Evolutionary conservation across 116 monocot species (phyloP), one percentile per base, ranked within the genome.

Genomic region (Iris pallida): DNA sequence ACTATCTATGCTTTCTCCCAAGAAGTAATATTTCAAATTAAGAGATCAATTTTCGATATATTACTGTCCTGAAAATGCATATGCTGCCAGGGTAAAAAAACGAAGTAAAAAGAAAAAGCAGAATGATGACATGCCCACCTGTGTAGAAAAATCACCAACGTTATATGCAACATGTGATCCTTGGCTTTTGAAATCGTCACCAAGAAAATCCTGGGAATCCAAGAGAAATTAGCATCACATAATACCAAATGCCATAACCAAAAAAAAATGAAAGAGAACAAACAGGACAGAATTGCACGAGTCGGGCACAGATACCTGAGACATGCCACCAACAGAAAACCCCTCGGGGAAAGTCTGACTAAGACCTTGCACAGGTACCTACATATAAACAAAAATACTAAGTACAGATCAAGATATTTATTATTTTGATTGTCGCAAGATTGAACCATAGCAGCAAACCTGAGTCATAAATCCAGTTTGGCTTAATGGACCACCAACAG

Each of bases 91-190:
- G 30, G 30, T 30, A 30, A 30, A 30, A 30, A 30, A 30, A 30
- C 30, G 30, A 30, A 30, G 30, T 30, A 30, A 30, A 30, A 30
- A 30, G 30, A 30, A 30, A 30, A 30, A 30, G 30, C 30, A 30
- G 30, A 30, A 30, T 30, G 30, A 51, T 51, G 5, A 44, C 7
- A 41, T 18, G 7, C 71, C 40, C 16, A 94, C 94, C 85, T 94
- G 94, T 20, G 88, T 82, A 55, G 93, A 86, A 45, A 94, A 94
- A 66, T 94, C 94, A 19, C 85, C 71, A 69, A 90, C 81, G 68
- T 94, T 94, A 63, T 94, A 94, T 70, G 80, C 82, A 79, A 90
- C 88, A 79, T 94, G 94, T 43, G 94, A 90, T 63, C 94, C 94
- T 72, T 94, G 94, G 64, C 94, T 94, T 75, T 94, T 94, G 61